phyloP scores from a whole-genome alignment of 139 green algal species.

The Klebsormidium nitens region DNA sequence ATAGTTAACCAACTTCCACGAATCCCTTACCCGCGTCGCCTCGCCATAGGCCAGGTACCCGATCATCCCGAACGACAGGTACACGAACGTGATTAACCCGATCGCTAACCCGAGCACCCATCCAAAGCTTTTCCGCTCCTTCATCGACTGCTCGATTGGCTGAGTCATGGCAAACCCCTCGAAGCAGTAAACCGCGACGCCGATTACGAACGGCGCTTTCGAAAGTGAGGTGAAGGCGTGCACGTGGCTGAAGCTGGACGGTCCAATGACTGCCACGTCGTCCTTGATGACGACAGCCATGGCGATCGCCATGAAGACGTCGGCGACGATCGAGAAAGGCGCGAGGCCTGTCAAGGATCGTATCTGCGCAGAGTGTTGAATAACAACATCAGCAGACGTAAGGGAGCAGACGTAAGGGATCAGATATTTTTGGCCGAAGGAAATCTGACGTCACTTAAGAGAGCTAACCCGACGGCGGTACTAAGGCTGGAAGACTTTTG shows the following conservation, averaged over 20 bases:
- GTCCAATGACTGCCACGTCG: constrained; percentile 13
- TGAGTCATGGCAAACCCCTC: constrained; percentile 58
- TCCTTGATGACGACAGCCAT: constrained; percentile 45
- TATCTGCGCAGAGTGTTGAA: too few relatives aligned
- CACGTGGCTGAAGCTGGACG: constrained; percentile 5
- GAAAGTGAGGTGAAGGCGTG: constrained; percentile 8
- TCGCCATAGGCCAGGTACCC: constrained; percentile 42
- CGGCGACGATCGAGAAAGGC: constrained; percentile 50
- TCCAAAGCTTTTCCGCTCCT: constrained; percentile 41
- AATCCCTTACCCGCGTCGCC: neutral
- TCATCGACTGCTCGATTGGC: constrained; percentile 51
- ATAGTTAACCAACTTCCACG: too few relatives aligned
- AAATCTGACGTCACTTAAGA: too few relatives aligned
- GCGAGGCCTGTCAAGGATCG: constrained; percentile 42
- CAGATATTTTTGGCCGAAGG: too few relatives aligned
- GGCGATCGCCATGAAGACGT: constrained; percentile 45
- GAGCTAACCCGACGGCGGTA: too few relatives aligned
- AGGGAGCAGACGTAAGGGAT: too few relatives aligned
- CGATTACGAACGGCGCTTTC: constrained; percentile 50
- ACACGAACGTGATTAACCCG: constrained; percentile 41
- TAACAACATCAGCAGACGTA: too few relatives aligned
- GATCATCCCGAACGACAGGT: constrained; percentile 41
- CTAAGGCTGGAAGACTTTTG: too few relatives aligned
- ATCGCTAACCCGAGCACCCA: constrained; percentile 31
- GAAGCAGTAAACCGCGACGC: constrained; percentile 56